Percentiles rank a stretch among this genome's conserved stretches.
phyloP scores from a whole-genome alignment of 306 rosid species.

The Astragalus membranaceus region DNA sequence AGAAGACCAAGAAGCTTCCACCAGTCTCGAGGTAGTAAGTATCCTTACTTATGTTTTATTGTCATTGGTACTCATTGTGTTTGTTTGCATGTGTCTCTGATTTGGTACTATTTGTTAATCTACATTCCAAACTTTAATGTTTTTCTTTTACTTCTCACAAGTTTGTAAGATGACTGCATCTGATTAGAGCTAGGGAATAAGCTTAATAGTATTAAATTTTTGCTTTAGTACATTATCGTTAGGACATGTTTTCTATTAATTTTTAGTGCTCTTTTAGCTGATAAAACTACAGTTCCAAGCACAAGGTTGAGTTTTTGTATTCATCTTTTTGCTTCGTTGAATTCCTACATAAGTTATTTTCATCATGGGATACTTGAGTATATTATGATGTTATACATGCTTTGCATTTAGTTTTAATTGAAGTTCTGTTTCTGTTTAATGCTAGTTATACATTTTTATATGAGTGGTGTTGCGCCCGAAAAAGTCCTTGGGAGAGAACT shows the following conservation, averaged over 20 bases:
- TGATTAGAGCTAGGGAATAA: background rate
- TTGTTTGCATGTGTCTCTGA: background rate
- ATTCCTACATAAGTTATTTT: background rate
- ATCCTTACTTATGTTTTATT: background rate
- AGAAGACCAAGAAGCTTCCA: slow-evolving; percentile 91
- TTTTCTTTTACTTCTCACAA: too few relatives aligned
- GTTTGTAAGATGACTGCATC: background rate
- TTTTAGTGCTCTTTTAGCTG: background rate
- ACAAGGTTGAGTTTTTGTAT: background rate
- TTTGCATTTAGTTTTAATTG: background rate
- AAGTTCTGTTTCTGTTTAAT: background rate
- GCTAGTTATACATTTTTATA: background rate
- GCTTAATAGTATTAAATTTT: background rate
- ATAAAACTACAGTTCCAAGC: background rate
- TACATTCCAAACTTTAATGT: too few relatives aligned
- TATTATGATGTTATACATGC: background rate
- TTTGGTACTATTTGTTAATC: too few relatives aligned
- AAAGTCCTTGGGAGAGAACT: too few relatives aligned
- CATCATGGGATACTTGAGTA: background rate
- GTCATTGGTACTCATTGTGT: background rate
- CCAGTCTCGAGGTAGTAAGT: slow-evolving; percentile 89
- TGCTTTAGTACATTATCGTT: background rate
- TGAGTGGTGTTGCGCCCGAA: too few relatives aligned
- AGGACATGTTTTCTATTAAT: background rate
- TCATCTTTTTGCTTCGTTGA: background rate